Evolutionary conservation across 208 protist genomes (phyloP).

Genomic region (Balamuthia mandrillaris): DNA sequence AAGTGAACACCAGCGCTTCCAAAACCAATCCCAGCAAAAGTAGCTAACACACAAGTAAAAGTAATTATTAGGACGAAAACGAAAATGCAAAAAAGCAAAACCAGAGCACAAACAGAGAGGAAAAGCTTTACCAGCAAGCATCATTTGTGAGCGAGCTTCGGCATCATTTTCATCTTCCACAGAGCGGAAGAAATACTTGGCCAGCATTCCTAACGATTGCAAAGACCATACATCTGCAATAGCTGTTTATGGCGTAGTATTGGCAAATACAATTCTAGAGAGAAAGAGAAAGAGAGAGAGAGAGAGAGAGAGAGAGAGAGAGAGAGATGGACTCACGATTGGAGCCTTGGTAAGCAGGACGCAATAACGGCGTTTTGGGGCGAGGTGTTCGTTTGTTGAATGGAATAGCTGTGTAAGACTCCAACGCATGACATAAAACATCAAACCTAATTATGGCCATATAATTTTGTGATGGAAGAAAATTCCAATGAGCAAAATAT

Average conservation of each 20-base stretch:
- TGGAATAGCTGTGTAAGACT: slow-evolving; percentile 57
- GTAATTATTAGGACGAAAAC: not conserved
- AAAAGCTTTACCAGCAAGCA: slow-evolving; percentile 44
- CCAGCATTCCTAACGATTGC: slow-evolving; percentile 43
- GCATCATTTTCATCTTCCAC: slow-evolving; percentile 40
- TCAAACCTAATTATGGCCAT: slow-evolving; percentile 37
- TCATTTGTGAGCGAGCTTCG: slow-evolving; percentile 40
- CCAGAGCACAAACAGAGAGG: not conserved
- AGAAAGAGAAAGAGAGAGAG: not conserved
- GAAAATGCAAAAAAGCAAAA: not conserved
- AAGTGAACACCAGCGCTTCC: slow-evolving; percentile 59
- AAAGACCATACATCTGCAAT: slow-evolving; percentile 49
- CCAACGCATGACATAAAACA: slow-evolving; percentile 58
- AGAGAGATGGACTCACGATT: not conserved
- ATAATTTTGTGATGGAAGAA: no score
- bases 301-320: not conserved
- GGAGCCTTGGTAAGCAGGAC: slow-evolving; percentile 55
- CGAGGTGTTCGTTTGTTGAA: slow-evolving; percentile 42
- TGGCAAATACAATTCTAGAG: not conserved
- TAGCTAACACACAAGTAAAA: not conserved
- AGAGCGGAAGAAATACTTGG: slow-evolving; percentile 39
- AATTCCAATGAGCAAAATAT: no score
- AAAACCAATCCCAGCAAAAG: slow-evolving; percentile 45
- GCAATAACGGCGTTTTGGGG: slow-evolving; percentile 10
- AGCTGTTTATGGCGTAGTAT: not conserved